A percentile compares a stretch with the other conserved stretches of the same genome.
phyloP scores from a whole-genome alignment of 306 rosid genomes.

The Cicer cuneatum region DNA sequence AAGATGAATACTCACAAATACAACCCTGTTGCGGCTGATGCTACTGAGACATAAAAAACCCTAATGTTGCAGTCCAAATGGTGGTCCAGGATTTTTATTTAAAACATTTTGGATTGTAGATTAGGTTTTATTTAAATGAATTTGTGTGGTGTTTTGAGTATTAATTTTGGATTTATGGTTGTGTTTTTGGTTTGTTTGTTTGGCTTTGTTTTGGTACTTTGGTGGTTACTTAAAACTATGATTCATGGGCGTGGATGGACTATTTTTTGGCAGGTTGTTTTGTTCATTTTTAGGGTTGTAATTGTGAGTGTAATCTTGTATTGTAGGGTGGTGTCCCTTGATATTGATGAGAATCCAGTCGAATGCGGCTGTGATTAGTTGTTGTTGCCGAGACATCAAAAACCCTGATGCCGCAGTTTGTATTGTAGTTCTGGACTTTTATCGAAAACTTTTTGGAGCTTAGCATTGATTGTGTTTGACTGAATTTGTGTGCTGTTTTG shows the following conservation, averaged over 20 bases:
- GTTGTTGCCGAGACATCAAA: neutral
- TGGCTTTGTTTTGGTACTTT: neutral
- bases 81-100: neutral
- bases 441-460: neutral
- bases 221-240: neutral
- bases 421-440: neutral
- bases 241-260: neutral
- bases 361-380: neutral
- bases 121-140: neutral
- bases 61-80: neutral
- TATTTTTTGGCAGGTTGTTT: neutral
- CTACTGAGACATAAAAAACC: neutral
- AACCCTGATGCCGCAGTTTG: neutral
- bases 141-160: neutral
- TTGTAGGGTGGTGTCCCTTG: neutral
- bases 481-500: neutral
- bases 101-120: neutral
- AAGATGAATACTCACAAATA: neutral
- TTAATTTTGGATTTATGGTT: neutral
- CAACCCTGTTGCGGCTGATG: neutral
- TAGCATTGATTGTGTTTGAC: neutral
- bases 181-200: neutral
- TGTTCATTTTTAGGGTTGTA: neutral
- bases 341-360: neutral
- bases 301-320: neutral